Base-by-base conservation (phyloP, 352 stramenopile species). In the Phytophthora vignae region DNA sequence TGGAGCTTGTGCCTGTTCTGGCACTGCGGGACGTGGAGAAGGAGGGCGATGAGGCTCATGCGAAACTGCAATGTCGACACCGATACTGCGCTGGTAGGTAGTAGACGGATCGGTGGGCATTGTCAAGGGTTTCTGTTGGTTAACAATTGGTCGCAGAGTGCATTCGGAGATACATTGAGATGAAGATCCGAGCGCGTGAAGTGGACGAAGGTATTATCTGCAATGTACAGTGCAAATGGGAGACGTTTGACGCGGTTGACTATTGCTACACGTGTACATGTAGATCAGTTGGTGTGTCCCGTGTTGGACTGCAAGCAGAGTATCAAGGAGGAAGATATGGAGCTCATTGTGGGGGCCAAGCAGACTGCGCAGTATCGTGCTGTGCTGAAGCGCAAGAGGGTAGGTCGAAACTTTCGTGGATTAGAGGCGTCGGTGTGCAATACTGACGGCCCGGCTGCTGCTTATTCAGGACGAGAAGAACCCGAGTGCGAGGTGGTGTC, bases 401-500 rank as follows among this genome's bases (percentile, higher is more conserved):
- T 92, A 77, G 50, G 83, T 61, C 53, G 58, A 36, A 55, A 17
- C 22, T 36, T 29, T 61, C 25, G 22, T 56, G 4, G 14, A 15
- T 14, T 49, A 22, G 46, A 14, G 2, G 55, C 69, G 9, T 55
- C 25, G 50, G 31, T 38, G 31, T 38, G 11, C 1, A 11, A 3
- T 38, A 11, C 33, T 40, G 1, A 40, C 33, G 33, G 33, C 15
- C 12, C 9, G 10, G 9, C 33, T 40, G 33, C 33, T 40, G 33
- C 33, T 14, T 14, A 25, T 15, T 4, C 54, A 92, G 85, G 83
- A 91, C 38, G 84, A 93, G 61, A 89, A 90, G 62, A 91, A 92
- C 50, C 86, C 86, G n/a, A 90, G 76, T 65, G 84, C 84, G 53
- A 66, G 86, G 15, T 93, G 86, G 86, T 93, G 84, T 78, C 84